Base-by-base conservation (phyloP, 1,284 basidiomycete species). In the Pholiota adiposa region DNA sequence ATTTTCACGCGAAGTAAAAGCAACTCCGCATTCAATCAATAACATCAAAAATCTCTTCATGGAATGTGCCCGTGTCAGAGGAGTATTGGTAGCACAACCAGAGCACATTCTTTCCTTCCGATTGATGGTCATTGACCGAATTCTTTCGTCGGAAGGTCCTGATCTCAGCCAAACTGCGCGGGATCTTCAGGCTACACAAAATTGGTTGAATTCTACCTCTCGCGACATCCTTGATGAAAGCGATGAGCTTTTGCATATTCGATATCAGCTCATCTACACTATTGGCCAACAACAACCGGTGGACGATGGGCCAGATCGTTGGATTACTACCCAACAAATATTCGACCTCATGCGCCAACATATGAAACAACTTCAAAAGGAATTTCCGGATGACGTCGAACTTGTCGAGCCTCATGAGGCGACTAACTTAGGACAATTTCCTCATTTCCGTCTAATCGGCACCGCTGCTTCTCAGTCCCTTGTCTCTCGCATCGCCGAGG, bases 141-240 rank as follows among this genome's bases (percentile, higher is more conserved):
- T 23, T 14, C 36, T 63, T 9, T 52, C 56, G 1, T 56, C 50
- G 11, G 3, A 25, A 27, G 53, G 40, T 33, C 33, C 27, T 46
- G n/a, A 14, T 41, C 31, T 48, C 5, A 31, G 63, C 59, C 23
- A 55, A 34, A 29, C 57, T 57, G 44, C 64, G 2, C 29, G 36
- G 21, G 34, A 54, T 12, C 46, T 71, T 25, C 60, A 73, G 9
- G 40, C 60, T 0, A 63, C 67, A 0, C 74, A 79, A 38, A 59
- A 51, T 16, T 82, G 79, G 80, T 63, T 84, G 0, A 55, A 70
- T 31, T 52, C 56, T 1, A 52, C 63, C 44, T 67, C 74, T 8
- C 72, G 81, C 19, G 83, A 85, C 52, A 71, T 85, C 27, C 63
- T 84, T 3, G 84, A 85, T 50, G 83, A 84, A 63, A 83, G 83